phyloP scores from a whole-genome alignment of 2,329 filamentous ascomycete species.

The Paraphoma chrysanthemicola region DNA sequence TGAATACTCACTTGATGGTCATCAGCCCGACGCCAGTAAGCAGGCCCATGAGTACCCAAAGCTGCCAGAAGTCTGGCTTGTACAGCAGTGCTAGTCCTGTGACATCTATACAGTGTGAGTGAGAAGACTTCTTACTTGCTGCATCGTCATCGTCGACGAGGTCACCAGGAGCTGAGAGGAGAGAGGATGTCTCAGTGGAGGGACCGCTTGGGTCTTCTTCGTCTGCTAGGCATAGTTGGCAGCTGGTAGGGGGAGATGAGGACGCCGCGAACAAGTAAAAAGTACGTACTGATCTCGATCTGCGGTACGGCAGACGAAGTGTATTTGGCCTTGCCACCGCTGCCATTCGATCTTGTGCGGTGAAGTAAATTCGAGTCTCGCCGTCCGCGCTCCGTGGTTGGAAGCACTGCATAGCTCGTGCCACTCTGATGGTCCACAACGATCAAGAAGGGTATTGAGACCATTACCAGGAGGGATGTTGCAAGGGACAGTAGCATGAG shows the following conservation, averaged over 20 bases:
- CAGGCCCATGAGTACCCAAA: slow-evolving; percentile 87
- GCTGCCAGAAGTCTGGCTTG: slow-evolving; percentile 84
- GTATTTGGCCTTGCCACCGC: slow-evolving; percentile 35
- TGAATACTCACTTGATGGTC: slow-evolving; percentile 87
- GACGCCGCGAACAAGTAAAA: slow-evolving; percentile 18
- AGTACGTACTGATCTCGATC: slow-evolving; percentile 70
- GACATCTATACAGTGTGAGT: slow-evolving; percentile 86
- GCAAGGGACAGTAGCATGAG: slow-evolving; percentile 81
- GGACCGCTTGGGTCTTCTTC: slow-evolving; percentile 51
- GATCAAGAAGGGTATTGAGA: slow-evolving; percentile 84
- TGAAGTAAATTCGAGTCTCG: slow-evolving; percentile 54
- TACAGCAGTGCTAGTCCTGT: slow-evolving; percentile 78
- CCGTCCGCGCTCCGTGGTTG: slow-evolving; percentile 56
- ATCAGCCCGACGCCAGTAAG: slow-evolving; percentile 92
- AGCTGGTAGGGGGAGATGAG: slow-evolving; percentile 27
- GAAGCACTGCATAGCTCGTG: slow-evolving; percentile 64
- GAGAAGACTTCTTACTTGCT: slow-evolving; percentile 71
- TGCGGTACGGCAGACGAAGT: slow-evolving; percentile 44
- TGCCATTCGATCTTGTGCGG: slow-evolving; percentile 56
- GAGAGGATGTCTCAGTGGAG: slow-evolving; percentile 78
- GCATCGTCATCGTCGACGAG: slow-evolving; percentile 54
- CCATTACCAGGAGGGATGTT: slow-evolving; percentile 76
- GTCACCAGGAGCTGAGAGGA: slow-evolving; percentile 73
- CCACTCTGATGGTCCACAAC: slow-evolving; percentile 71
- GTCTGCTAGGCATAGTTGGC: slow-evolving; percentile 45